phyloP scores from a whole-genome alignment of 2,329 filamentous ascomycete genomes.

The Paecilomyces dactylethromorphus region DNA sequence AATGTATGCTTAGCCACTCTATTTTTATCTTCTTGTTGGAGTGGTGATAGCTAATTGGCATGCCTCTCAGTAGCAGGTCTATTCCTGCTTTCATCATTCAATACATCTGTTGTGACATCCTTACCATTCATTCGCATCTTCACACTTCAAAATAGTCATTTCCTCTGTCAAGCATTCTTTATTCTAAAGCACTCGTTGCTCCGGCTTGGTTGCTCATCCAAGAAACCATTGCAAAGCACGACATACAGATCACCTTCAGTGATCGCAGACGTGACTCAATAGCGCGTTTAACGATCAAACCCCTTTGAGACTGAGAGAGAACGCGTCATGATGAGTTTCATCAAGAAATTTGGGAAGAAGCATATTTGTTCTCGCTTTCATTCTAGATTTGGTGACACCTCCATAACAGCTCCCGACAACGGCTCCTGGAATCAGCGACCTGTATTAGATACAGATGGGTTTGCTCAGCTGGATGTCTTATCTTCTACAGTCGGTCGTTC shows the following conservation, averaged over 20 bases:
- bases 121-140: not conserved
- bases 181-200: not conserved
- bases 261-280: not conserved
- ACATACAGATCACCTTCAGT: not conserved
- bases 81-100: not conserved
- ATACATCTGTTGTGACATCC: not conserved
- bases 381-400: conserved; percentile 30
- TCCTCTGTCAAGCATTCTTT: not conserved
- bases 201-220: not conserved
- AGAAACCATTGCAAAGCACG: not conserved
- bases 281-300: not conserved
- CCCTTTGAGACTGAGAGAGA: not conserved
- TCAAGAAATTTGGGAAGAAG: not conserved
- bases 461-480: not conserved
- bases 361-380: not conserved
- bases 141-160: not conserved
- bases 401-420: conserved; percentile 33
- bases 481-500: not conserved
- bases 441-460: conserved; percentile 6
- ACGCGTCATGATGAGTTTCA: not conserved
- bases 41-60: not conserved
- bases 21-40: not conserved
- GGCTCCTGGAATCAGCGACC: conserved; percentile 35
- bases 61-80: not conserved
- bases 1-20: not conserved